A percentile compares a stretch with the other conserved stretches of the same genome.
phyloP scores from a whole-genome alignment of 2,329 filamentous ascomycete genomes.

The Amauroascus niger region DNA sequence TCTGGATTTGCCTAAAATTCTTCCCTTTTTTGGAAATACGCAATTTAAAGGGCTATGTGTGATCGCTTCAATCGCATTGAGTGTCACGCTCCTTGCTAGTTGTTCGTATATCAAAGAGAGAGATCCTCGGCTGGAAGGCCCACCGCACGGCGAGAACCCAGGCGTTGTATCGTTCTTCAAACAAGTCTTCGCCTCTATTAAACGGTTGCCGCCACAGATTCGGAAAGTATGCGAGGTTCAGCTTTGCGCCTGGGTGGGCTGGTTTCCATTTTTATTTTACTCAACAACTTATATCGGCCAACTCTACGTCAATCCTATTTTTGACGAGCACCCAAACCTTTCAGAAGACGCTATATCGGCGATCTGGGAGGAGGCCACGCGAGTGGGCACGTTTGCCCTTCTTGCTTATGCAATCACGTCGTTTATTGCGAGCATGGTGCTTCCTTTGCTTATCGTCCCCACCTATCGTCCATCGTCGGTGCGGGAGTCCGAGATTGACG shows the following conservation, averaged over 20 bases:
- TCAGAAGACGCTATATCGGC: conserved; percentile 63
- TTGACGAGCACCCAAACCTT: conserved; percentile 68
- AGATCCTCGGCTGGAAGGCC: conserved; percentile 64
- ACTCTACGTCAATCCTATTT: conserved; percentile 77
- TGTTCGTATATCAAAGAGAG: conserved; percentile 62
- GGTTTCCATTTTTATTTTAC: conserved; percentile 94
- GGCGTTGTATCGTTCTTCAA: conserved; percentile 72
- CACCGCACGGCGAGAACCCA: conserved; percentile 48
- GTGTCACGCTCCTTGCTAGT: conserved; percentile 60
- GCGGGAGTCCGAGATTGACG: conserved; percentile 7
- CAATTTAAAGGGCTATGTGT: conserved; percentile 91
- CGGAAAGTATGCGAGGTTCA: conserved; percentile 71
- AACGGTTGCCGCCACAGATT: conserved; percentile 70
- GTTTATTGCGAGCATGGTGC: conserved; percentile 66
- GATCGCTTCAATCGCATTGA: conserved; percentile 67
- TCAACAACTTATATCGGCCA: conserved; percentile 89
- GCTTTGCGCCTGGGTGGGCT: conserved; percentile 84
- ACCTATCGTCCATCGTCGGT: conserved; percentile 47
- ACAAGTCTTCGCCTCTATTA: conserved; percentile 65
- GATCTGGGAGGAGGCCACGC: conserved; percentile 74
- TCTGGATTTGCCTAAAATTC: conserved; percentile 60
- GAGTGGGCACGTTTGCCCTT: conserved; percentile 79
- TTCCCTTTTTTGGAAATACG: conserved; percentile 73
- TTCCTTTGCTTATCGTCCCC: conserved; percentile 77
- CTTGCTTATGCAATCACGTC: conserved; percentile 82